Base-by-base conservation (phyloP, 306 rosid genomes). In the Psophocarpus tetragonolobus region DNA sequence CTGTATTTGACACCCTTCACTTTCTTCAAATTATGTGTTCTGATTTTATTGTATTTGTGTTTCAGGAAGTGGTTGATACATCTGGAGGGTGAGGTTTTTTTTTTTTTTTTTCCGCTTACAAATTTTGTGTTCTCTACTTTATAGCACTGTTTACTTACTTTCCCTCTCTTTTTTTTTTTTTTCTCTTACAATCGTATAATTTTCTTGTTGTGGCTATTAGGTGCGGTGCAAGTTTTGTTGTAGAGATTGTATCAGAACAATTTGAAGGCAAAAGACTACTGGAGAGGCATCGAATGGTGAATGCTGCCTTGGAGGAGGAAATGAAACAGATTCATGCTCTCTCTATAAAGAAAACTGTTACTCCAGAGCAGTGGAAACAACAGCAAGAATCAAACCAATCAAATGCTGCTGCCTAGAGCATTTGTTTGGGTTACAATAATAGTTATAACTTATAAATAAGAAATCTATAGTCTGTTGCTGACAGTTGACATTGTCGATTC, bases 281-380 rank as follows among this genome's bases (percentile, higher is more conserved):
- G 24, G 97, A 92, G 85, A 88, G 98, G 89, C 97, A 94, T 83
- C 82, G 98, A 51, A 81, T 91, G 88, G 96, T 92, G 83, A 95
- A 95, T 85, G 69, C 88, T 39, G 87, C 96, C 36, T 76, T 92
- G 73, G 91, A 80, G 80, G 93, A 87, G 86, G 98, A 92, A 82
- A 89, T 95, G 98, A 95, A 95, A 75, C 53, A 91, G 83, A 92
- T 95, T 77, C 98, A 91, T 77, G 97, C 98, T 29, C 96, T 95
- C 63, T 95, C 98, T 27, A 83, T 92, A 3, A 95, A 84, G 92
- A 95, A 95, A 85, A 91, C 96, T 78, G 79, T 87, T 36, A 91
- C 97, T 61, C 97, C 97, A 50, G 93, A 91, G 67, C 97, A 95
- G 83, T 95, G 98, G 97, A 92, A 91, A 47, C 92, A 92, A 53